A percentile compares a stretch with the other conserved stretches of the same genome.
phyloP scores from a whole-genome alignment of 2,329 filamentous ascomycete genomes.

The Colletotrichum lupini region DNA sequence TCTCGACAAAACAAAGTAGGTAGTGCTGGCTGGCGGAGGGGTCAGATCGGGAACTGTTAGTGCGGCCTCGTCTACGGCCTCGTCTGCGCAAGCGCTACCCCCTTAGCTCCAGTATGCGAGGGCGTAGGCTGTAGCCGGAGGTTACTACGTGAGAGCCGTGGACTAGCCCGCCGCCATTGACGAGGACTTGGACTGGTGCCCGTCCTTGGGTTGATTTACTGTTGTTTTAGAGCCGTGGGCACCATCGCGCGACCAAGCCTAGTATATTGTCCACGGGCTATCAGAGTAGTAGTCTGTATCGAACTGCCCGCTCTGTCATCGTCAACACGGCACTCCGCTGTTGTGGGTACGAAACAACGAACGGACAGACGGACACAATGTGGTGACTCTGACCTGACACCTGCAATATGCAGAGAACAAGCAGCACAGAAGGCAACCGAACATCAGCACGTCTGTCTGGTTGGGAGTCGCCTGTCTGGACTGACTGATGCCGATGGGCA shows the following conservation, averaged over 20 bases:
- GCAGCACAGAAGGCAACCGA: neutral
- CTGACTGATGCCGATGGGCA: neutral
- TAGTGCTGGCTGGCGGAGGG: neutral
- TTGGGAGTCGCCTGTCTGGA: neutral
- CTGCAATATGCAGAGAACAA: conserved; percentile 6
- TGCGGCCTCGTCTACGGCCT: conserved; percentile 14
- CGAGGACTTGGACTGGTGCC: conserved; percentile 9
- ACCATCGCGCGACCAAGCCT: neutral
- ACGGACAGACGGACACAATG: neutral
- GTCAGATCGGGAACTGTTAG: conserved; percentile 15
- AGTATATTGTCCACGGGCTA: neutral
- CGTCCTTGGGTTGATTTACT: conserved; percentile 17
- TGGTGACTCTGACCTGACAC: neutral
- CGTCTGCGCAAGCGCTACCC: neutral
- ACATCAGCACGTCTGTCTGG: neutral
- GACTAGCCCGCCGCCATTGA: conserved; percentile 30
- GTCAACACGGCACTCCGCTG: neutral
- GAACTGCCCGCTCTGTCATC: neutral
- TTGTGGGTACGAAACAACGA: neutral
- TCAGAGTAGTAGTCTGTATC: neutral
- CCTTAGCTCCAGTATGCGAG: neutral
- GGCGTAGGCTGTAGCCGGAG: neutral
- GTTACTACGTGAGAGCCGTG: neutral
- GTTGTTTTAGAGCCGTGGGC: conserved; percentile 13
- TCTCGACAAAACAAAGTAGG: neutral